Evolutionary conservation across 768 basidiomycete genomes (phyloP).

Genomic region (Multifurca ochricompacta): DNA sequence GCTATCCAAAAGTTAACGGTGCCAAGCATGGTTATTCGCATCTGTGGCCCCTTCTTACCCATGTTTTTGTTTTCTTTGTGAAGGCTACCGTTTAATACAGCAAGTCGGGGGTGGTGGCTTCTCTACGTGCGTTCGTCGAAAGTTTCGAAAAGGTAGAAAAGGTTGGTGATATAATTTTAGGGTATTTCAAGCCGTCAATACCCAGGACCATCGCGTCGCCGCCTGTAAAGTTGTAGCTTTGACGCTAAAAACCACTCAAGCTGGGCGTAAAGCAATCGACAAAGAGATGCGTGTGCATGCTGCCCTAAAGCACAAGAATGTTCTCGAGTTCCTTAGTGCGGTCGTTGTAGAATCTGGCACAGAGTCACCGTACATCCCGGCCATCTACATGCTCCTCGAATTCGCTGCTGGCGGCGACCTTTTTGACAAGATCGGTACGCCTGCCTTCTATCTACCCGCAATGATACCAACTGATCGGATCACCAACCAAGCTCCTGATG

Average conservation of each 20-base stretch:
- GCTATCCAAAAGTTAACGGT: slow-evolving; percentile 21
- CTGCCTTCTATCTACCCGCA: background rate
- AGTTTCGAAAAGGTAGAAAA: background rate
- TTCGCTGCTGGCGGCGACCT: slow-evolving; percentile 90
- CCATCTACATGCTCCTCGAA: slow-evolving; percentile 89
- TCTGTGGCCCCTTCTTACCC: background rate
- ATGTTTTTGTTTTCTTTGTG: slow-evolving; percentile 22
- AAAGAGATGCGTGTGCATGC: slow-evolving; percentile 91
- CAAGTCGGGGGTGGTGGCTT: slow-evolving; percentile 86
- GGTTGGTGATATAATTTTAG: slow-evolving; percentile 32
- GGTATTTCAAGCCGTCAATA: slow-evolving; percentile 76
- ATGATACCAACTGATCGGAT: background rate
- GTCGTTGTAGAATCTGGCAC: slow-evolving; percentile 64
- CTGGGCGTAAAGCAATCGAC: slow-evolving; percentile 71
- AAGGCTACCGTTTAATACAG: slow-evolving; percentile 60
- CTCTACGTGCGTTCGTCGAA: slow-evolving; percentile 46
- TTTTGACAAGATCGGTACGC: slow-evolving; percentile 95
- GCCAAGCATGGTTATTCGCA: background rate
- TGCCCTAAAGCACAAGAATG: slow-evolving; percentile 66
- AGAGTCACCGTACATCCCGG: slow-evolving; percentile 51
- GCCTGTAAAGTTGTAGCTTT: slow-evolving; percentile 81
- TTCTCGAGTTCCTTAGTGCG: slow-evolving; percentile 79
- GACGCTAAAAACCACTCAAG: slow-evolving; percentile 52
- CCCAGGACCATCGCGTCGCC: slow-evolving; percentile 56
- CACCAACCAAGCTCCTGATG: slow-evolving; percentile 66